Conservation (phyloP, 257 asterid genomes). For the Solanum paucissectum region DNA sequence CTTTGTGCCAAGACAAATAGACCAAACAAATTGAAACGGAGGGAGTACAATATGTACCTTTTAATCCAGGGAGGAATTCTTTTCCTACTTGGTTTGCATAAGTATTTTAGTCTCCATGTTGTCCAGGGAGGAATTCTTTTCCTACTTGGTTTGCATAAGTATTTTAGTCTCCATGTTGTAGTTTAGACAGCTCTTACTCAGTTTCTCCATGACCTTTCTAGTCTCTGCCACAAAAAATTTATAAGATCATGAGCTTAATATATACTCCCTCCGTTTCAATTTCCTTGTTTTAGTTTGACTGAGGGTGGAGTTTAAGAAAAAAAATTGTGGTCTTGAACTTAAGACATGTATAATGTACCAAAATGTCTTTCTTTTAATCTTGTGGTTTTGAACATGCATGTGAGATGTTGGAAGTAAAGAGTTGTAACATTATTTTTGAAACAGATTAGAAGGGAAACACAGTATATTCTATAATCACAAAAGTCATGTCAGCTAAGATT, state of each 20-base stretch:
- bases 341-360: too few species aligned
- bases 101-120: background rate
- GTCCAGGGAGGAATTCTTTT: too few species aligned
- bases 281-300: too few species aligned
- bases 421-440: too few species aligned
- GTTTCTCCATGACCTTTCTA: background rate
- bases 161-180: background rate
- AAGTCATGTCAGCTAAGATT: background rate
- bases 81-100: background rate
- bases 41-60: background rate
- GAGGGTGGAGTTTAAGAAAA: too few species aligned
- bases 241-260: background rate
- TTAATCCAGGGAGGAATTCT: too few species aligned
- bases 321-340: too few species aligned
- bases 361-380: too few species aligned
- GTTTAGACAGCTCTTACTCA: background rate
- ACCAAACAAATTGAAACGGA: background rate
- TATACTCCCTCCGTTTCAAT: background rate
- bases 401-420: too few species aligned
- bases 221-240: background rate
- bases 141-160: background rate
- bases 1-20: too few species aligned
- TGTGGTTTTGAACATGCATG: too few species aligned
- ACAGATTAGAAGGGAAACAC: too few species aligned
- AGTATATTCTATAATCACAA: background rate